A percentile compares a stretch with the other conserved stretches of the same genome.
Evolutionary conservation across 768 basidiomycete species (phyloP).

Genomic region (Auriscalpium microsporum): DNA sequence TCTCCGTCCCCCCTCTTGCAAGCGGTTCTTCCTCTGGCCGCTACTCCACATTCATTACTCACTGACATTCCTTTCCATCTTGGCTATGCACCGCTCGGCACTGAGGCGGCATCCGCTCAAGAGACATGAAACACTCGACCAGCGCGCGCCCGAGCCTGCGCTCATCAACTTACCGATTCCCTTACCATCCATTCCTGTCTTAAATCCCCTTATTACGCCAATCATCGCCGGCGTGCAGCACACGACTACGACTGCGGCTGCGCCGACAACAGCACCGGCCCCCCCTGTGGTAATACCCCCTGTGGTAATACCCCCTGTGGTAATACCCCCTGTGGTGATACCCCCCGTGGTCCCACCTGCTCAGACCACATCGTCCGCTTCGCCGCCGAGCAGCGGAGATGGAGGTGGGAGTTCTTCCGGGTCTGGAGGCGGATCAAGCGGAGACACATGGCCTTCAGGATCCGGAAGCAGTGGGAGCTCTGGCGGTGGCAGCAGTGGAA

Average conservation of each 20-base stretch:
- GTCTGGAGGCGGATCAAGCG: neutral
- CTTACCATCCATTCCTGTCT: slow-evolving; percentile 18
- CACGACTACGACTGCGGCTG: slow-evolving; percentile 4
- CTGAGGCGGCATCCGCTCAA: neutral
- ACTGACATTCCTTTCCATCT: neutral
- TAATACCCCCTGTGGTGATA: neutral
- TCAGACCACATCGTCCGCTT: no score
- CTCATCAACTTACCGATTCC: slow-evolving; percentile 5
- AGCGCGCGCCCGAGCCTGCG: neutral
- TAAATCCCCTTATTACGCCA: slow-evolving; percentile 26
- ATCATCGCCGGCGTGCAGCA: slow-evolving; percentile 15
- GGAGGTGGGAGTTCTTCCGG: neutral
- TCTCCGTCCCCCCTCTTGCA: neutral
- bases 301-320: neutral
- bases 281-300: neutral
- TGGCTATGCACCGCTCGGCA: neutral
- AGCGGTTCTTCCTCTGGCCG: neutral
- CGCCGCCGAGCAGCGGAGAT: neutral
- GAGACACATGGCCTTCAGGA: neutral
- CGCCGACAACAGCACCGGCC: neutral
- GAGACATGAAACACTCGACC: neutral
- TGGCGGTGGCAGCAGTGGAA: neutral
- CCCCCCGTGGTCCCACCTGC: neutral
- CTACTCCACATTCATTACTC: neutral
- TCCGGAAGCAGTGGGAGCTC: neutral